These are phyloP conservation scores for barley (Hordeum vulgare) DNA, from an alignment of 176 grass and related monocot genomes.

Conservation along the genomic window DNA sequence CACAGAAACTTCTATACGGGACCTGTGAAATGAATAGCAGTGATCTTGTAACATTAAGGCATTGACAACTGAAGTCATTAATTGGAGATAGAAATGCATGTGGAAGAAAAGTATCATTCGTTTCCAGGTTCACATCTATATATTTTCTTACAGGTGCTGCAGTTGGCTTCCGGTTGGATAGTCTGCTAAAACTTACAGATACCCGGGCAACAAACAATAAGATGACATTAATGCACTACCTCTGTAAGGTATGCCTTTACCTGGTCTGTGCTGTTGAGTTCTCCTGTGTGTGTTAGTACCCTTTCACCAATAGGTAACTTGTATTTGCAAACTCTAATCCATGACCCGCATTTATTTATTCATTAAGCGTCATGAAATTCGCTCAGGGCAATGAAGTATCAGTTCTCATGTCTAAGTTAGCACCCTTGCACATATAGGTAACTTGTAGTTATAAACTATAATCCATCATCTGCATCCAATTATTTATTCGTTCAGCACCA, in stretches of 20 bases:
- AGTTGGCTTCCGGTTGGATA: slow-evolving; percentile 89
- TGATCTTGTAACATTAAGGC: not conserved
- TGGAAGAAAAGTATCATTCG: not conserved
- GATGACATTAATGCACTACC: slow-evolving; percentile 96
- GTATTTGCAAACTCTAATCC: not conserved
- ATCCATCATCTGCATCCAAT: not conserved
- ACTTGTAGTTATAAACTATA: not conserved
- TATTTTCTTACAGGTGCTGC: slow-evolving; percentile 66
- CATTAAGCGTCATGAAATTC: not conserved
- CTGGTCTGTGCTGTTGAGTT: slow-evolving; percentile 15
- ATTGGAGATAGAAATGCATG: not conserved
- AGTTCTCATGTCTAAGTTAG: slow-evolving; percentile 14
- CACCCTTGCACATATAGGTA: not conserved
- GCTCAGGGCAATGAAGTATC: not conserved
- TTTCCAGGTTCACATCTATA: slow-evolving; percentile 11
- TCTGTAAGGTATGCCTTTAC: slow-evolving; percentile 73
- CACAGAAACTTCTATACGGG: not conserved
- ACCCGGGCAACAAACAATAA: slow-evolving; percentile 98
- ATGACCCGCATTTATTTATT: slow-evolving; percentile 9
- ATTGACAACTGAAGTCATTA: not conserved
- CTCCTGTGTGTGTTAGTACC: slow-evolving; percentile 12
- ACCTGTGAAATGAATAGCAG: not conserved
- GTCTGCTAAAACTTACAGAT: slow-evolving; percentile 98
- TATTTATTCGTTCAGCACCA: not conserved
- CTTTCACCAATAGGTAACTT: not conserved